Conservation (phyloP, 176 grass and related monocot species). For the Tillandsia fasciculata region DNA sequence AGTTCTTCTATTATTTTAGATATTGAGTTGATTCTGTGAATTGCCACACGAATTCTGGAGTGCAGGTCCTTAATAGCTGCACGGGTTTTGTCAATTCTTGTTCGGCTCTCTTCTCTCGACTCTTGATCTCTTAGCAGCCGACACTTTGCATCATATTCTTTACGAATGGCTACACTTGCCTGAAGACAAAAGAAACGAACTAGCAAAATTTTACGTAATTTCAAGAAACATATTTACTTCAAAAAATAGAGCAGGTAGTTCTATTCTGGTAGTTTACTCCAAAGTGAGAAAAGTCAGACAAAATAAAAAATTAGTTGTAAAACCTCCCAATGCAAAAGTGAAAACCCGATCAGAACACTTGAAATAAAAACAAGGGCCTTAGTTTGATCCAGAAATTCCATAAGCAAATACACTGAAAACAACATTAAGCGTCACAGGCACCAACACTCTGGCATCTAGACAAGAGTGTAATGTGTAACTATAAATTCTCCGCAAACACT, state of each 20-base stretch:
- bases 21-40: slow-evolving; percentile 88
- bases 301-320: no score
- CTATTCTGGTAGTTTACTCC: neutral
- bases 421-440: neutral
- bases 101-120: slow-evolving; percentile 55
- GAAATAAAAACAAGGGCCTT: no score
- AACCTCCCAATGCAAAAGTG: no score
- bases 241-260: neutral
- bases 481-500: no score
- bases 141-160: slow-evolving; percentile 81
- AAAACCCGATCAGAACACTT: no score
- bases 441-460: no score
- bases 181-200: slow-evolving; percentile 18
- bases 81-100: slow-evolving; percentile 84
- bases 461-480: no score
- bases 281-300: no score
- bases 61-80: slow-evolving; percentile 82
- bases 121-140: slow-evolving; percentile 68
- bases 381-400: no score
- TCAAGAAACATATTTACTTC: no score
- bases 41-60: slow-evolving; percentile 84
- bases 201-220: no score
- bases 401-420: slow-evolving; percentile 3
- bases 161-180: slow-evolving; percentile 66
- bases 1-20: slow-evolving; percentile 92